These are phyloP conservation scores for Corniculantispora saksenae DNA, from an alignment of 2,329 filamentous ascomycete species.

Conservation along the genomic window DNA sequence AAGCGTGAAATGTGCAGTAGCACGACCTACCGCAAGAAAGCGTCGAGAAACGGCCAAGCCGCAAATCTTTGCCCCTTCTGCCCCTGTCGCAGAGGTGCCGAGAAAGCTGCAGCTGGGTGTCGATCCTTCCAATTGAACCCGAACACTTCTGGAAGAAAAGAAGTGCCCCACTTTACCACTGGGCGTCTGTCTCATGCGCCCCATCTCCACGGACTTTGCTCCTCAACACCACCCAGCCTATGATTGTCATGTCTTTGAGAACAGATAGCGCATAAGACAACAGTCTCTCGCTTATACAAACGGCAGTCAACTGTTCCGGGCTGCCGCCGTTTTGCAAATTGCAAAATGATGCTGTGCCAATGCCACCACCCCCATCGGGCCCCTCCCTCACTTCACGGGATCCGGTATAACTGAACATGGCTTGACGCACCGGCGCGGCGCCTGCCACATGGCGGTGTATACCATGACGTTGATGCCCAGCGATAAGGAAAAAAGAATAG, in stretches of 20 bases:
- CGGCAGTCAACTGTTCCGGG: neutral
- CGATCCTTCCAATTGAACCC: neutral
- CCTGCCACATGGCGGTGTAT: neutral
- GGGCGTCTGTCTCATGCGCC: neutral
- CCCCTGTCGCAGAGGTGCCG: neutral
- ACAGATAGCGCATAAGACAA: neutral
- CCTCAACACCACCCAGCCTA: neutral
- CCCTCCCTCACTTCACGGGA: neutral
- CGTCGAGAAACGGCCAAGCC: neutral
- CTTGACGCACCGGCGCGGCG: neutral
- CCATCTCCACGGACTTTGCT: neutral
- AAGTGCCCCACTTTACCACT: neutral
- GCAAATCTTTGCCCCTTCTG: neutral
- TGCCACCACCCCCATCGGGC: neutral
- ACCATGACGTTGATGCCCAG: neutral
- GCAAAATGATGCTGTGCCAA: neutral
- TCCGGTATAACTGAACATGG: neutral
- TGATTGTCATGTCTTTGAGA: slow-evolving; percentile 7
- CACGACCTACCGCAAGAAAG: neutral
- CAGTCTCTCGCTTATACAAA: neutral
- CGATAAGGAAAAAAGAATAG: neutral
- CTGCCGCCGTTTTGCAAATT: neutral
- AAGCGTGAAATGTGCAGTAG: neutral
- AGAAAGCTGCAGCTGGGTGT: slow-evolving; percentile 1
- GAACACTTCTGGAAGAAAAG: slow-evolving; percentile 13